Evolutionary conservation across 1,284 basidiomycete species (phyloP).

Genomic region (Ceratobasidium sp.): DNA sequence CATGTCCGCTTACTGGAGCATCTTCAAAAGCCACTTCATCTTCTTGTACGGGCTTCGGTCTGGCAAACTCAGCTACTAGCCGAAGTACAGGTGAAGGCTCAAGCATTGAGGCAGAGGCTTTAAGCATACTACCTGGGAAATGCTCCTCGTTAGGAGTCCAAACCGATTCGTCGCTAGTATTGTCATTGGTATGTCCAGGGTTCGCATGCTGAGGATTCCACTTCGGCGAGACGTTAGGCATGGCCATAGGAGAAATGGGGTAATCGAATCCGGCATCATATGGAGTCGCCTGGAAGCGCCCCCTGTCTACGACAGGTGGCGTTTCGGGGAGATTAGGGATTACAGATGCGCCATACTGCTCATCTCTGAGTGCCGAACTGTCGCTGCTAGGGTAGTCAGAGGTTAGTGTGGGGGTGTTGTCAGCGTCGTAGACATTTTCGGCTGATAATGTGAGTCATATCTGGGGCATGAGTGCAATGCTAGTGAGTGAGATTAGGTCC

Average conservation of each 20-base stretch:
- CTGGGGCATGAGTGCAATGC: too few relatives aligned
- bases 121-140: too few relatives aligned
- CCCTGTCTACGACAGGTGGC: too few relatives aligned
- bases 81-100: background rate
- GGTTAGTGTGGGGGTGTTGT: background rate
- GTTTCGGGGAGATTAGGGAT: too few relatives aligned
- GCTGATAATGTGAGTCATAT: too few relatives aligned
- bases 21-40: background rate
- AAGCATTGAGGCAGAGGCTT: background rate
- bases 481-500: too few relatives aligned
- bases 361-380: background rate
- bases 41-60: background rate
- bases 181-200: too few relatives aligned
- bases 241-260: too few relatives aligned
- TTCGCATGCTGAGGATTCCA: background rate
- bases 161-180: background rate
- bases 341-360: too few relatives aligned
- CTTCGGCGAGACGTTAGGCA: background rate
- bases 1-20: background rate
- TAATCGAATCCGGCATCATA: too few relatives aligned
- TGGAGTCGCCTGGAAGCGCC: too few relatives aligned
- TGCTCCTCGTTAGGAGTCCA: background rate
- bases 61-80: constrained; percentile 6
- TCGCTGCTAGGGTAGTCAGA: constrained; percentile 14
- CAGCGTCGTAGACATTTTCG: background rate